Conservation (phyloP, 345 rosid species). For the Rhizophora mangle region DNA sequence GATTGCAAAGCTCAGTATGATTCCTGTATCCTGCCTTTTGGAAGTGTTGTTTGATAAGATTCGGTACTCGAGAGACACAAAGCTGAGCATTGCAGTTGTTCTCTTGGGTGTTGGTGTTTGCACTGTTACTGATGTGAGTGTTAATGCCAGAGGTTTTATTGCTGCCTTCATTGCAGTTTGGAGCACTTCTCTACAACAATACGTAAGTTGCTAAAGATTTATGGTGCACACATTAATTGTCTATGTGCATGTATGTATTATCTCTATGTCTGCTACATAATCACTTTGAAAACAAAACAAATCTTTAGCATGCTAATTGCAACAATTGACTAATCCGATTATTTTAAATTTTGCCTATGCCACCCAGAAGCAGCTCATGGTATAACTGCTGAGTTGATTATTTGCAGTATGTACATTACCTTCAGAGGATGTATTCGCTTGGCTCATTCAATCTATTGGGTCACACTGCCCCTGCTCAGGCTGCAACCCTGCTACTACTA, state of each 20-base stretch:
- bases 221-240: not conserved
- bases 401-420: slow-evolving; percentile 84
- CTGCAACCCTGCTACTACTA: slow-evolving; percentile 61
- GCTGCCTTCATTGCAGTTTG: slow-evolving; percentile 90
- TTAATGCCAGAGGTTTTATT: slow-evolving; percentile 79
- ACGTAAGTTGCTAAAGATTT: slow-evolving; percentile 48
- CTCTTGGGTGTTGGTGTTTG: slow-evolving; percentile 98
- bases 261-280: not conserved
- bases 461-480: slow-evolving; percentile 94
- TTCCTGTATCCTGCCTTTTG: slow-evolving; percentile 90
- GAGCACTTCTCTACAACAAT: slow-evolving; percentile 98
- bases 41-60: slow-evolving; percentile 92
- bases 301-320: not conserved
- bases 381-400: slow-evolving; percentile 1
- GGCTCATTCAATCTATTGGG: slow-evolving; percentile 83
- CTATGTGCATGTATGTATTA: not conserved
- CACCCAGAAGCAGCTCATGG: not conserved
- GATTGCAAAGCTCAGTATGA: slow-evolving; percentile 99
- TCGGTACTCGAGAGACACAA: slow-evolving; percentile 89
- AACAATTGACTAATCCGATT: not conserved
- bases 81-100: slow-evolving; percentile 86
- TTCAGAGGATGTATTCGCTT: slow-evolving; percentile 75
- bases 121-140: slow-evolving; percentile 98
- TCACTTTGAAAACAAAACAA: not conserved
- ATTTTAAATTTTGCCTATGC: not conserved